Evolutionary conservation across 495 filamentous ascomycete genomes (phyloP).

Genomic region (Hyaloscypha variabilis): DNA sequence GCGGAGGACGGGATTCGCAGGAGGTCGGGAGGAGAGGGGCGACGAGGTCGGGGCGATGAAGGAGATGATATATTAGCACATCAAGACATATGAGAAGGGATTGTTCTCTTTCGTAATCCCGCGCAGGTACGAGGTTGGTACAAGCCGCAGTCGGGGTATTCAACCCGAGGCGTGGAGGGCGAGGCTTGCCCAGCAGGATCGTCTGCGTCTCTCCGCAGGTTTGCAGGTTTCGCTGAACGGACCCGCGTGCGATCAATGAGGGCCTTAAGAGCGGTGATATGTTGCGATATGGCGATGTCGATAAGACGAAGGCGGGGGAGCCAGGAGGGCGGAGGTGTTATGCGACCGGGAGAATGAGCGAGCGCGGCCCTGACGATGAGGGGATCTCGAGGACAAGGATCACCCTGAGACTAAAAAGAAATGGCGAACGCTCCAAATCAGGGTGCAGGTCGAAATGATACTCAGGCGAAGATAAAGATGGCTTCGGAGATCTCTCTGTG

Average conservation of each 20-base stretch:
- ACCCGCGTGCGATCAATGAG: conserved; percentile 8
- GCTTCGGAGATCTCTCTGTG: background rate
- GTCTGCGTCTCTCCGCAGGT: background rate
- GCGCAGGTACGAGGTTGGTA: conserved; percentile 15
- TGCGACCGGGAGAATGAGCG: conserved; percentile 22
- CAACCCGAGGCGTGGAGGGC: conserved; percentile 4
- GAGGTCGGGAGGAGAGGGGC: conserved; percentile 14
- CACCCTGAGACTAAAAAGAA: background rate
- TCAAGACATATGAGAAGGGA: conserved; percentile 25
- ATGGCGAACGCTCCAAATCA: background rate
- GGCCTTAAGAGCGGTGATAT: background rate
- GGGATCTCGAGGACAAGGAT: conserved; percentile 17
- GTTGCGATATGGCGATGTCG: conserved; percentile 4
- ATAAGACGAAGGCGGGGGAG: conserved; percentile 21
- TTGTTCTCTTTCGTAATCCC: conserved; percentile 2
- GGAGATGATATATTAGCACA: conserved; percentile 8
- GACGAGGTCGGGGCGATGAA: conserved; percentile 17
- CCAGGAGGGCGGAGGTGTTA: background rate
- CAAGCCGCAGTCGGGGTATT: conserved; percentile 17
- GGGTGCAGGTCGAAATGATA: background rate
- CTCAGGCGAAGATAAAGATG: background rate
- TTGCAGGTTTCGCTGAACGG: conserved; percentile 1
- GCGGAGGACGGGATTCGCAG: conserved; percentile 11
- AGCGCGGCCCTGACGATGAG: background rate
- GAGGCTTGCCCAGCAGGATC: conserved; percentile 1